These are phyloP conservation scores for Sclerotinia glacialis DNA, from an alignment of 2,329 filamentous ascomycete genomes.

Conservation along the genomic window DNA sequence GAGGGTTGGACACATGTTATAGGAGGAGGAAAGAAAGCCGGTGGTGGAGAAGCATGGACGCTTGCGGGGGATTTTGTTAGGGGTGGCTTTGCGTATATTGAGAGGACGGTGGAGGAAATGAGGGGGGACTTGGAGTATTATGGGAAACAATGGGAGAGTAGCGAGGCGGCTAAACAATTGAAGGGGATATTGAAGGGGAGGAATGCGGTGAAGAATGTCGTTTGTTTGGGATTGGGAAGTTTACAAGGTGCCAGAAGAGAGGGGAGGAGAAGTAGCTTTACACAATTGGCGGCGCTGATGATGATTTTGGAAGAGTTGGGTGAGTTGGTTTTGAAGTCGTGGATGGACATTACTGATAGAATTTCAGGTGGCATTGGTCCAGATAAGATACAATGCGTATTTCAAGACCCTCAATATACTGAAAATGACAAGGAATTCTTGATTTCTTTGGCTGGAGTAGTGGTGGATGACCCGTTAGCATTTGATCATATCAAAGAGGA, in stretches of 20 bases:
- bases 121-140: constrained; percentile 32
- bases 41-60: constrained; percentile 18
- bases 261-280: constrained; percentile 34
- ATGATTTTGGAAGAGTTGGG: constrained; percentile 32
- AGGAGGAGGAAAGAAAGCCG: constrained; percentile 23
- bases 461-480: constrained; percentile 37
- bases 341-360: constrained; percentile 3
- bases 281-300: constrained; percentile 37
- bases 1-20: constrained; percentile 41
- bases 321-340: constrained; percentile 12
- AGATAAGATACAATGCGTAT: constrained; percentile 20
- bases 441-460: constrained; percentile 29
- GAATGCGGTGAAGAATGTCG: constrained; percentile 30
- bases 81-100: constrained; percentile 35
- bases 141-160: constrained; percentile 35
- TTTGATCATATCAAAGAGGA: constrained; percentile 31
- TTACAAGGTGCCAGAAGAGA: constrained; percentile 36
- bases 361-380: neutral
- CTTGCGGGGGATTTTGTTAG: constrained; percentile 36
- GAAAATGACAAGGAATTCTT: constrained; percentile 38
- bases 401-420: constrained; percentile 40
- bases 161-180: constrained; percentile 28
- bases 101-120: constrained; percentile 35
- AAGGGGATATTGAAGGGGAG: constrained; percentile 24
- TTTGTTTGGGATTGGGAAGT: constrained; percentile 38